Conservation (phyloP, 306 rosid genomes). For the Rubus parviflorus region DNA sequence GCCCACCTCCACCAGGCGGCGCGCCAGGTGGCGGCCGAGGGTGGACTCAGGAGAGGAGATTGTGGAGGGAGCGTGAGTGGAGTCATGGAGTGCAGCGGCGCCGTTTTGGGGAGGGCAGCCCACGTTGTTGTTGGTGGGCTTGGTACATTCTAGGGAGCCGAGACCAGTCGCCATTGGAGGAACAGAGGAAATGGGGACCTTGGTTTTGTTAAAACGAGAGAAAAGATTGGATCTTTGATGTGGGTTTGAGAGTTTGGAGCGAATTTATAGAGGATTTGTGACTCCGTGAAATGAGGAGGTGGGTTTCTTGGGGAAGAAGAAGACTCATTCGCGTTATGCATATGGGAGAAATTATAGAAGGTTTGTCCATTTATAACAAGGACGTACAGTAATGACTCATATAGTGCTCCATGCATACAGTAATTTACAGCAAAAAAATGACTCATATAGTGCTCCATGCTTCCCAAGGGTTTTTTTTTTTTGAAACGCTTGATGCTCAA, state of each 20-base stretch:
- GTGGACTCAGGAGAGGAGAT: slow-evolving; percentile 26
- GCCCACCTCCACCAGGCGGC: slow-evolving; percentile 43
- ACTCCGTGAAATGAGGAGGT: slow-evolving; percentile 5
- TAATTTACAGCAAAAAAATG: not conserved
- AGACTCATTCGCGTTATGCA: not conserved
- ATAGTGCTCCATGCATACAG: not conserved
- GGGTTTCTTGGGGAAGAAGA: slow-evolving; percentile 13
- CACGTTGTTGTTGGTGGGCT: slow-evolving; percentile 27
- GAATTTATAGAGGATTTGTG: not conserved
- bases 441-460: not conserved
- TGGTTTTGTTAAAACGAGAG: not conserved
- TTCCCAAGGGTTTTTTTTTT: not conserved
- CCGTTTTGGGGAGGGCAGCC: slow-evolving; percentile 25
- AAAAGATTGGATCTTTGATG: slow-evolving; percentile 11
- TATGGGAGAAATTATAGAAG: not conserved
- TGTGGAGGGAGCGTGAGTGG: slow-evolving; percentile 19
- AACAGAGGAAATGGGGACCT: not conserved
- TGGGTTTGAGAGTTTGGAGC: not conserved
- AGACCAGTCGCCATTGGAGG: slow-evolving; percentile 20
- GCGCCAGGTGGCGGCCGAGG: slow-evolving; percentile 47
- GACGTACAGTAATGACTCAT: not conserved
- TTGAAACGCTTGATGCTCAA: not conserved
- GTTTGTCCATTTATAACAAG: not conserved
- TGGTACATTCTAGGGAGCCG: slow-evolving; percentile 23
- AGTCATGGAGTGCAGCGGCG: slow-evolving; percentile 13